Evolutionary conservation across 192 early-diverging fungal genomes (phyloP).

Genomic region (Geranomyces variabilis): DNA sequence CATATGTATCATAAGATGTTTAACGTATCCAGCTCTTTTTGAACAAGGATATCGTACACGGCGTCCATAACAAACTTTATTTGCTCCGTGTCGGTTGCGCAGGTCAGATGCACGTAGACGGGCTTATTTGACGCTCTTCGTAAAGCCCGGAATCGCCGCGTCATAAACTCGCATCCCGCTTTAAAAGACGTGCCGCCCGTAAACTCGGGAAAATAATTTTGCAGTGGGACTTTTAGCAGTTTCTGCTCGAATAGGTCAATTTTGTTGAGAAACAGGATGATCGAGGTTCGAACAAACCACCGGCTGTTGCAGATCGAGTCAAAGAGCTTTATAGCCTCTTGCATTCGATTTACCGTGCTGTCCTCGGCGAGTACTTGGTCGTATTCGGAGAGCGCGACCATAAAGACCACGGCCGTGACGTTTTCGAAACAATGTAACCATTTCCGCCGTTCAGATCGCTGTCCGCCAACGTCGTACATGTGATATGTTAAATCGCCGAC

Average conservation of each 20-base stretch:
- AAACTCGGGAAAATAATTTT: slow-evolving; percentile 89
- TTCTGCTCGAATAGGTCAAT: slow-evolving; percentile 95
- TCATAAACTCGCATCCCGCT: slow-evolving; percentile 49
- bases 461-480: slow-evolving; percentile 98
- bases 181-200: slow-evolving; percentile 84
- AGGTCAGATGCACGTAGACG: slow-evolving; percentile 68
- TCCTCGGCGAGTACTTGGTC: slow-evolving; percentile 95
- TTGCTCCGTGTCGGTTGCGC: slow-evolving; percentile 71
- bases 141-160: slow-evolving; percentile 47
- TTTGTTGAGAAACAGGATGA: slow-evolving; percentile 98
- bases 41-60: slow-evolving; percentile 58
- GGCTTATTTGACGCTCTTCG: slow-evolving; percentile 57
- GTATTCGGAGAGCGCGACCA: slow-evolving; percentile 96
- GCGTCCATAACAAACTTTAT: slow-evolving; percentile 62
- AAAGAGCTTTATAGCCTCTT: slow-evolving; percentile 93
- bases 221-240: slow-evolving; percentile 78
- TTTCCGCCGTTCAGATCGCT: slow-evolving; percentile 97
- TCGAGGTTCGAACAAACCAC: slow-evolving; percentile 95
- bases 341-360: slow-evolving; percentile 94
- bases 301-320: slow-evolving; percentile 97
- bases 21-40: slow-evolving; percentile 26
- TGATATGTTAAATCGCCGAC: slow-evolving; percentile 91
- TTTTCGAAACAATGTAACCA: slow-evolving; percentile 99
- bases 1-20: too few species aligned
- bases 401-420: slow-evolving; percentile 92